Evolutionary conservation across 148 eudicot species (phyloP).

Genomic region (Rhododendron kiyosumense): DNA sequence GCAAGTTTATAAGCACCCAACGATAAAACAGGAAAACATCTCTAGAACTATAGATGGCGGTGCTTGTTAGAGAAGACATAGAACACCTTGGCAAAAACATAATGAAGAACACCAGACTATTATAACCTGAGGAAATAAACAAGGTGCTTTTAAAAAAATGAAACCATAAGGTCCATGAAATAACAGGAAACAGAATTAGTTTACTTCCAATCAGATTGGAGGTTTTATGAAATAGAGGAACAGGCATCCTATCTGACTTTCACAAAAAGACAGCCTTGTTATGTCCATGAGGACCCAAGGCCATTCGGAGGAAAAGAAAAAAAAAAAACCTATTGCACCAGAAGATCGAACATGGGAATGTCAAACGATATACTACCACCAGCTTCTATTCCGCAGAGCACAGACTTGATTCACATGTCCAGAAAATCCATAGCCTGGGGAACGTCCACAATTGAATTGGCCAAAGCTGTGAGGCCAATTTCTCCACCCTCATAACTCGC

Average conservation of each 20-base stretch:
- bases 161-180: background rate
- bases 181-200: background rate
- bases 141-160: background rate
- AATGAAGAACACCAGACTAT: background rate
- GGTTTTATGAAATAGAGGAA: background rate
- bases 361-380: background rate
- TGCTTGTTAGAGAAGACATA: background rate
- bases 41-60: background rate
- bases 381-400: background rate
- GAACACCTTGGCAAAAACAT: background rate
- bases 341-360: background rate
- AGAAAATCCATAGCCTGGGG: background rate
- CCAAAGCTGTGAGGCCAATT: background rate
- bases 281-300: background rate
- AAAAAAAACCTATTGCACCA: background rate
- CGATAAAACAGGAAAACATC: background rate
- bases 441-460: background rate
- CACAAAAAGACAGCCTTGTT: background rate
- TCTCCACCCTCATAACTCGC: background rate
- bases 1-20: background rate
- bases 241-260: background rate
- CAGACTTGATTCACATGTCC: background rate
- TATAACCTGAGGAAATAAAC: background rate
- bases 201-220: background rate
- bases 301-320: background rate